Evolutionary conservation across 2,329 filamentous ascomycete species (phyloP), one percentile per base, ranked within the genome.

Genomic region (Blastomyces parvus): DNA sequence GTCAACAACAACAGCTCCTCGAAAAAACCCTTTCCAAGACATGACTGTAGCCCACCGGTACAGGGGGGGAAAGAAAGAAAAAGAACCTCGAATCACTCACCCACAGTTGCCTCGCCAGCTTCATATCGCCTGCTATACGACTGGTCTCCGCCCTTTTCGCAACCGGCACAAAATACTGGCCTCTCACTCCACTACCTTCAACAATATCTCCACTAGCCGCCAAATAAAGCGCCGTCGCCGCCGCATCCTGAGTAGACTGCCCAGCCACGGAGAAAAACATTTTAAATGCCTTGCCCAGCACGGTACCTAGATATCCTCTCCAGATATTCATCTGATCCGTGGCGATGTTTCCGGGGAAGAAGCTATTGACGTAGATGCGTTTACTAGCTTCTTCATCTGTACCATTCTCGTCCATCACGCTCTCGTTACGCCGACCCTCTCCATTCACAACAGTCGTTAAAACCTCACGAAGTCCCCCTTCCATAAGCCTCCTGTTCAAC

Each of bases 101-200:
- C 74, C 75, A 78, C 55, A 77, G 59, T 60, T 71, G 67, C 38
- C 64, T 65, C 38, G 70, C 71, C 40, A 77, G 62, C 46, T 71
- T 65, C 64, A 67, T 67, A 66, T 78, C 70, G 58, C 70, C 63
- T 17, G 69, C 69, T 57, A 71, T 62, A 27, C 55, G 52, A 53
- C 69, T 73, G 14, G 69, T 68, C 55, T 67, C 64, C 56, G 67
- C 69, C 42, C 65, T 62, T n/a, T 66, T 70, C 5, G 71, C 75
- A 48, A 77, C 70, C 9, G 76, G 76, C 53, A 76, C 70, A 59
- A 77, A 78, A 61, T 76, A 78, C 52, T 67, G 67, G 0, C 74
- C 76, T 40, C 69, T 69, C 19, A 67, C 42, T 25, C 61, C 61
- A 13, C 69, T 61, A 22, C 65, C 60, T 22, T 65, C 63, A 14